Percentiles rank a stretch among this genome's conserved stretches.
These are phyloP conservation scores for Periconia sp. DNA, from an alignment of 2,329 filamentous ascomycete genomes.

Conservation along the genomic window DNA sequence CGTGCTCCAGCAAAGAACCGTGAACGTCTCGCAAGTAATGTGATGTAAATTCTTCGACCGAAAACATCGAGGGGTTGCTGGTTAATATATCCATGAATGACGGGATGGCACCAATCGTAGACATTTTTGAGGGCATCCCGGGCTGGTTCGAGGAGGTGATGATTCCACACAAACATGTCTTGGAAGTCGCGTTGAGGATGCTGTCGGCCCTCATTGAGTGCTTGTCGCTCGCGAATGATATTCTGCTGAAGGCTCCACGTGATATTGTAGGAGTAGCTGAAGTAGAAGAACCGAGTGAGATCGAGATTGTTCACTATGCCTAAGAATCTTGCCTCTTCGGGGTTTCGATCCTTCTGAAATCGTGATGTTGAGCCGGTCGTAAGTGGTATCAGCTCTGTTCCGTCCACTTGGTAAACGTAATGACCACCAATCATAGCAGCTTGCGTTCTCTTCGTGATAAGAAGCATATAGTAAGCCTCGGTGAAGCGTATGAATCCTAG, in stretches of 20 bases:
- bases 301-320: conserved; percentile 90
- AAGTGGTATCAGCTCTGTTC: conserved; percentile 87
- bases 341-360: conserved; percentile 79
- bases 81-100: conserved; percentile 95
- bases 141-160: conserved; percentile 82
- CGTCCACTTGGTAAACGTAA: conserved; percentile 94
- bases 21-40: conserved; percentile 89
- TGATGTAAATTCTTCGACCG: conserved; percentile 87
- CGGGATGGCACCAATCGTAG: conserved; percentile 94
- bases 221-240: conserved; percentile 78
- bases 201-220: conserved; percentile 68
- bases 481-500: conserved; percentile 97
- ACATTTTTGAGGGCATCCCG: conserved; percentile 73
- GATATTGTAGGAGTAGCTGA: conserved; percentile 97
- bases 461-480: conserved; percentile 93
- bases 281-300: conserved; percentile 91
- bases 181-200: conserved; percentile 74
- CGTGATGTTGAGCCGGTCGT: conserved; percentile 72
- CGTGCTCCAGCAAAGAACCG: conserved; percentile 92
- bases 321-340: conserved; percentile 88
- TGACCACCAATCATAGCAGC: conserved; percentile 96
- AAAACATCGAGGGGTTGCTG: conserved; percentile 80
- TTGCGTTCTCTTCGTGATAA: conserved; percentile 94
- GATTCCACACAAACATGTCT: conserved; percentile 98
- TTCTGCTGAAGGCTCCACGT: conserved; percentile 93